Conservation (phyloP, 345 rosid species). For the Bruguiera sexangula region DNA sequence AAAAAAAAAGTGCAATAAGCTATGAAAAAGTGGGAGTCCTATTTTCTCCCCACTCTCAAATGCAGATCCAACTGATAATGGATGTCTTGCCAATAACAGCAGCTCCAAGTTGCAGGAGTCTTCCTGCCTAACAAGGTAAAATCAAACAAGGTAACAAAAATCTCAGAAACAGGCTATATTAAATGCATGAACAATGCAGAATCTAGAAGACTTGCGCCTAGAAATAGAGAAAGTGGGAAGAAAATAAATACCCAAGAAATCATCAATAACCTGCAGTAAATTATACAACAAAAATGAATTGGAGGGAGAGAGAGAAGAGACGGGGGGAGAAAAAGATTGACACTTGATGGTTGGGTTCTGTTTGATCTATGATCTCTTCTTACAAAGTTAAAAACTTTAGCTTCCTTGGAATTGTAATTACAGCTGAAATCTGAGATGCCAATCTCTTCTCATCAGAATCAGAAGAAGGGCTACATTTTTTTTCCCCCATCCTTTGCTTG, state of each 20-base stretch:
- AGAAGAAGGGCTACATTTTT: background rate
- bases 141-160: conserved; percentile 34
- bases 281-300: too few relatives aligned
- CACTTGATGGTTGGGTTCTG: conserved; percentile 12
- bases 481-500: background rate
- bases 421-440: conserved; percentile 10
- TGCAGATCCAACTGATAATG: conserved; percentile 43
- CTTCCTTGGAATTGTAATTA: conserved; percentile 31
- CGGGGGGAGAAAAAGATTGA: background rate
- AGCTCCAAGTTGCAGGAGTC: conserved; percentile 45
- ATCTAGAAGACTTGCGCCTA: too few relatives aligned
- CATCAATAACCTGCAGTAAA: too few relatives aligned
- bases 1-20: too few relatives aligned
- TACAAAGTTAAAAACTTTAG: conserved; percentile 38
- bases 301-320: too few relatives aligned
- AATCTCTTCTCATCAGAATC: conserved; percentile 18
- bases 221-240: too few relatives aligned
- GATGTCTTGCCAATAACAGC: conserved; percentile 21
- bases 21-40: too few relatives aligned
- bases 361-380: conserved; percentile 27
- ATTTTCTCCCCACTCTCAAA: conserved; percentile 4
- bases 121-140: conserved; percentile 40
- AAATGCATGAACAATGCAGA: too few relatives aligned
- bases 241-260: too few relatives aligned
- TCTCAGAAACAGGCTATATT: conserved; percentile 14